Evolutionary conservation across 495 filamentous ascomycete genomes (phyloP), one percentile per base, ranked within the genome.

Genomic region (Xylaria grammica): DNA sequence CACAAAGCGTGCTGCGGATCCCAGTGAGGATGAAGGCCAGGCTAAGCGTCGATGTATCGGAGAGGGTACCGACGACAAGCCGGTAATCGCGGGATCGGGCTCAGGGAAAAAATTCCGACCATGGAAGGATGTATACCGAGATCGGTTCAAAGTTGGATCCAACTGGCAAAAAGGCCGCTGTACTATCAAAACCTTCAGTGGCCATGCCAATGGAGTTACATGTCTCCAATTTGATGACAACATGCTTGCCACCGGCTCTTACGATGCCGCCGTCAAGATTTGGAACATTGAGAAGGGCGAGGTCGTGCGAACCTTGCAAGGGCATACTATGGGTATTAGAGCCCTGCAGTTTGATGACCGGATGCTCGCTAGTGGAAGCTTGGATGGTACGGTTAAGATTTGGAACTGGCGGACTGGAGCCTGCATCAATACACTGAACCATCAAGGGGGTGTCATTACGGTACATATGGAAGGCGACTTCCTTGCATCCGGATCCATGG

Each of bases 331-430:
- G 15, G 95, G 91, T 1, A 90, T 99, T 54, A 85, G 95, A 19
- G 90, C 92, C 54, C 85, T 99, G 20, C 93, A 97, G 73, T 97
- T 97, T 72, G 94, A 98, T 69, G 91, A 97, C 53, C 89, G 84
- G 54, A 94, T 94, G 75, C 82, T 97, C 53, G 93, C 96, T 72
- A 94, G 90, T 40, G 93, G 91, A 24, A 89, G 88, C 66, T 76
- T 96, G 52, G 93, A 97, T 40, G 55, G 77, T 24, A 96, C 86
- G 19, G 77, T 99, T 60, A 91, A 91, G 73, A 86, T 98, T 30
- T 99, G 95, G 96, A 97, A 98, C 68, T 98, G 94, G 93, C 85
- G 90, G 44, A 97, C 93, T 0, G 95, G 95, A 46, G 87, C 91
- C 69, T 96, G 91, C 71, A 84, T 97, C 46, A 91, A 89, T 15